phyloP scores from a whole-genome alignment of 306 rosid genomes.

The Begonia masoniana region DNA sequence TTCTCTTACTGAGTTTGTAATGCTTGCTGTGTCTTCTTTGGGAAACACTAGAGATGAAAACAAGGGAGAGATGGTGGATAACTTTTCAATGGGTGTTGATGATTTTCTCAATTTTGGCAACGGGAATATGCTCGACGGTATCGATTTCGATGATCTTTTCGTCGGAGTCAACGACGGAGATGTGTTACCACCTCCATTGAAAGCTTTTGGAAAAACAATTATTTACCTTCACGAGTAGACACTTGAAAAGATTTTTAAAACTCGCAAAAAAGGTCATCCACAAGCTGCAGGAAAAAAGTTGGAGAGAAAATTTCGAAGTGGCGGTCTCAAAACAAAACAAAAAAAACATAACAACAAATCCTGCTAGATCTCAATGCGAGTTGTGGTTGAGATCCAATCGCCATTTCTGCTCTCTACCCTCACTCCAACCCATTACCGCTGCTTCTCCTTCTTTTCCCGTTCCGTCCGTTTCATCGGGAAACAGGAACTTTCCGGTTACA shows the following conservation, averaged over 20 bases:
- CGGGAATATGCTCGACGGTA: constrained; percentile 41
- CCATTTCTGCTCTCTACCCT: constrained; percentile 8
- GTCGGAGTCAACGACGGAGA: constrained; percentile 47
- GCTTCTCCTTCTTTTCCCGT: neutral
- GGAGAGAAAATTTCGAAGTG: constrained; percentile 13
- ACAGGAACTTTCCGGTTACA: too few species aligned
- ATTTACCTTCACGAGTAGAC: constrained; percentile 27
- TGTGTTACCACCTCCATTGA: constrained; percentile 12
- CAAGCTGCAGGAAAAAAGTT: constrained; percentile 15
- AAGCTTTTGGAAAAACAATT: neutral
- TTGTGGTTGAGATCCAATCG: constrained; percentile 58
- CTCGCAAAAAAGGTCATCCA: constrained; percentile 46
- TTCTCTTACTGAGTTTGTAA: constrained; percentile 11
- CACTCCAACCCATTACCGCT: constrained; percentile 15
- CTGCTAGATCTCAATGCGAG: constrained; percentile 20
- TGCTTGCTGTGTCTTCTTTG: constrained; percentile 67
- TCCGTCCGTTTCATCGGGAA: too few species aligned
- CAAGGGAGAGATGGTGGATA: constrained; percentile 48
- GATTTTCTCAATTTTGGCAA: constrained; percentile 43
- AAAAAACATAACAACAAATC: constrained; percentile 44
- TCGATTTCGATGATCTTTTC: constrained; percentile 70
- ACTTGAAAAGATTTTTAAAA: constrained; percentile 13
- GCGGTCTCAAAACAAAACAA: constrained; percentile 29
- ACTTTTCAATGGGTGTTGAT: constrained; percentile 26
- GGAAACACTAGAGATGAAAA: constrained; percentile 44